Base-by-base conservation (phyloP, 2,329 filamentous ascomycete genomes). In the Colletotrichum coccodes region DNA sequence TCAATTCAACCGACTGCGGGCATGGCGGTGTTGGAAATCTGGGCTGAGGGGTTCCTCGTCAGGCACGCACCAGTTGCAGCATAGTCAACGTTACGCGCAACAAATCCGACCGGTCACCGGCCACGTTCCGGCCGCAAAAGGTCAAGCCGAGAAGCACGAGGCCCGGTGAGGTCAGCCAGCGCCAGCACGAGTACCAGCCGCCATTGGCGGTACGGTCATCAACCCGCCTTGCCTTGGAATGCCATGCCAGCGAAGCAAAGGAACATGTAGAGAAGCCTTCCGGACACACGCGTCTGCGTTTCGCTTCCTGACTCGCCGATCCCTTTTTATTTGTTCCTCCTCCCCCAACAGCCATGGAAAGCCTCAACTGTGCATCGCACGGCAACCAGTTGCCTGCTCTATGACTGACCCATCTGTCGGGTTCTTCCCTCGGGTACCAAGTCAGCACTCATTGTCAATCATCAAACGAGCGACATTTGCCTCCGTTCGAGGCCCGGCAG, bases 381-480 rank as follows among this genome's bases (percentile, higher is more conserved):
- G 11, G 12, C 30, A 21, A 23, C 40, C 56, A 60, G 38, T 36
- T 34, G 42, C 42, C 38, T 49, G 26, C 49, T 32, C 60, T 64
- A 36, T 30, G 30, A 26, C 18, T 18, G 47, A 62, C 59, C 40
- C 32, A 40, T 66, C 23, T 44, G 60, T 23, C 60, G 52, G 64
- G 36, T 40, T 60, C 34, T 40, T 66, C 34, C 47, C 54, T 47
- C 49, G 23, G 61, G 46, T 50, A 56, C 54, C 53, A 34, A 47
- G 60, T 44, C 54, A 60, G 34, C 53, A 66, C 56, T 42, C 30
- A 36, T 69, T 60, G 49, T 47, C 47, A 60, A 57, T 50, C 49
- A 60, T 54, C 49, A 66, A 60, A 60, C 54, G 54, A 60, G 61
- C 65, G 65, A 68, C 60, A 60, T 54, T 68, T 64, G 47, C 47